Evolutionary conservation across 2,329 filamentous ascomycete genomes (phyloP).

Genomic region (Pseudopithomyces chartarum): DNA sequence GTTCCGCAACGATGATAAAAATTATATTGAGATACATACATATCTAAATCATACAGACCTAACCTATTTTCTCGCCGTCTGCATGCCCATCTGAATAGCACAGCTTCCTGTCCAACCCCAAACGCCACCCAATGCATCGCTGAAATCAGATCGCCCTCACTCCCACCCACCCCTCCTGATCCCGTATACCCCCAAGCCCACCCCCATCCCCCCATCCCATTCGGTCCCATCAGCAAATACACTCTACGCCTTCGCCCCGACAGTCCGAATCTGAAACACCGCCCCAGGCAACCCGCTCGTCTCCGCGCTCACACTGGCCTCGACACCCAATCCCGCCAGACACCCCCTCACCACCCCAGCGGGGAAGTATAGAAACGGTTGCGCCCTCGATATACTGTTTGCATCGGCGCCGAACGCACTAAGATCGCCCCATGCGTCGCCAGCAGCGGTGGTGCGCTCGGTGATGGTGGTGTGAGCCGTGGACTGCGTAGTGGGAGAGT

Average conservation of each 20-base stretch:
- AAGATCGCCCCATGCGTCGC: neutral
- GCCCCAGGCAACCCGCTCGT: conserved; percentile 83
- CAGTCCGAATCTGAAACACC: conserved; percentile 94
- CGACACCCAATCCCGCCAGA: conserved; percentile 89
- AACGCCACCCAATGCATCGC: conserved; percentile 41
- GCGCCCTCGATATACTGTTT: conserved; percentile 36
- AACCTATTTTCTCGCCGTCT: neutral
- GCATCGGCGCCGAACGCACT: conserved; percentile 57
- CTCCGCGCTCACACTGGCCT: conserved; percentile 89
- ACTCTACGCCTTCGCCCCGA: conserved; percentile 66
- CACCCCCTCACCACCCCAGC: conserved; percentile 91
- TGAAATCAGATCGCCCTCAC: conserved; percentile 11
- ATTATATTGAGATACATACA: neutral
- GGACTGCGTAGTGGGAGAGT: conserved; percentile 17
- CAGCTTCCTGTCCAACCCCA: neutral
- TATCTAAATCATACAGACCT: no score
- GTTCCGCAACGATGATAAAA: neutral
- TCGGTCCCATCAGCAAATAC: neutral
- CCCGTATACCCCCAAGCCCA: neutral
- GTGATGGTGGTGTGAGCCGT: conserved; percentile 34
- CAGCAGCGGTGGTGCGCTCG: conserved; percentile 14
- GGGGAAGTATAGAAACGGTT: conserved; percentile 87
- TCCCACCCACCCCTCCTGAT: neutral
- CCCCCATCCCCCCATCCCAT: neutral
- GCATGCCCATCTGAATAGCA: neutral